Evolutionary conservation across 257 asterid genomes (phyloP).

Genomic region (Salvia splendens): DNA sequence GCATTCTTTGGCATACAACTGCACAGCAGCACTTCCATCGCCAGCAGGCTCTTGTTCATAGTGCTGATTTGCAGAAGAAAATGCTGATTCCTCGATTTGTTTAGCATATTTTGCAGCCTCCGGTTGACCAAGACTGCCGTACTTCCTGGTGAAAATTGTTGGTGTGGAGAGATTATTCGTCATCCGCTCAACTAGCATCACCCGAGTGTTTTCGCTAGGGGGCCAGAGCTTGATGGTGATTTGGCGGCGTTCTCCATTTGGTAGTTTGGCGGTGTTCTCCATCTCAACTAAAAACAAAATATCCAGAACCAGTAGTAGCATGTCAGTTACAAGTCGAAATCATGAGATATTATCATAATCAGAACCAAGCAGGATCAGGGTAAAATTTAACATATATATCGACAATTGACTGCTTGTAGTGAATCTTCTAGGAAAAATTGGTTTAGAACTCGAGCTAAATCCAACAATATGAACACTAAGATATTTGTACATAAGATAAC

Average conservation of each 20-base stretch:
- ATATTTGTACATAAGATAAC: not conserved
- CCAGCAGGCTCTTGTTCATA: constrained; percentile 88
- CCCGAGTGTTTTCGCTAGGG: constrained; percentile 79
- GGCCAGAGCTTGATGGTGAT: constrained; percentile 93
- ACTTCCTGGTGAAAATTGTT: constrained; percentile 87
- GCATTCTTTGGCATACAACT: constrained; percentile 89
- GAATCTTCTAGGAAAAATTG: not conserved
- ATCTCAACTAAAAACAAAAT: constrained; percentile 39
- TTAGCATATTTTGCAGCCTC: constrained; percentile 69
- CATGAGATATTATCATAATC: constrained; percentile 3
- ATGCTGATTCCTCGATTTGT: constrained; percentile 74
- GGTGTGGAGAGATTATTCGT: constrained; percentile 80
- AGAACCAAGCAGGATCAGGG: constrained; percentile 7
- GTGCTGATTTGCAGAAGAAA: constrained; percentile 58
- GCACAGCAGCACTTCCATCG: constrained; percentile 95
- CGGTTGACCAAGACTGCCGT: constrained; percentile 57
- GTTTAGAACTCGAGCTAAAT: not conserved
- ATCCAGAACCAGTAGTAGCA: constrained; percentile 18
- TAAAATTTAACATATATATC: not conserved
- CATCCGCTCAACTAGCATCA: constrained; percentile 77
- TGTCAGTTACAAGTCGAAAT: constrained; percentile 9
- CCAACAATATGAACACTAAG: not conserved
- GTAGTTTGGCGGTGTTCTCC: constrained; percentile 51
- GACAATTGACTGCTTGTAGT: constrained; percentile 9
- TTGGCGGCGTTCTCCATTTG: constrained; percentile 58